Percentiles rank a stretch among this genome's conserved stretches.
phyloP scores from a whole-genome alignment of 352 stramenopile species.

The Globisporangium okanoganense region DNA sequence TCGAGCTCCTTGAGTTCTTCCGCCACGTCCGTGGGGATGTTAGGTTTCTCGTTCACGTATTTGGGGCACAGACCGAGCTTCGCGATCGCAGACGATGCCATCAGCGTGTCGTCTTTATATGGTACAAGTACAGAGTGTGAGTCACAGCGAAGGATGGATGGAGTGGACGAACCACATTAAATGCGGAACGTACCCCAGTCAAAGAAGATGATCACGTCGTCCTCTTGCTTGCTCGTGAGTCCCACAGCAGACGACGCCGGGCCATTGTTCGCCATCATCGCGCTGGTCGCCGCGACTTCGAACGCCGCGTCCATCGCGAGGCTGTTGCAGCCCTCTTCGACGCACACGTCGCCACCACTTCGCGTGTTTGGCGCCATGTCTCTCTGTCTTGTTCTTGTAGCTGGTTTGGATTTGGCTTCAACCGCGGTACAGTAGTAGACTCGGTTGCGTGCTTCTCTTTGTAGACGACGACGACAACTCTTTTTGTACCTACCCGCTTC shows the following conservation, averaged over 20 bases:
- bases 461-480: conserved; percentile 2
- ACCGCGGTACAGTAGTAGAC: conserved; percentile 3
- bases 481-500: not conserved
- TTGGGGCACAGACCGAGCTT: conserved; percentile 79
- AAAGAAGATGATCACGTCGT: conserved; percentile 80
- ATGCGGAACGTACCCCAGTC: conserved; percentile 66
- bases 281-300: conserved; percentile 32
- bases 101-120: conserved; percentile 68
- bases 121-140: conserved; percentile 3
- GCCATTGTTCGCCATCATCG: conserved; percentile 16
- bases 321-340: conserved; percentile 54
- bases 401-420: not conserved
- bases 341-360: conserved; percentile 44
- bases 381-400: not conserved
- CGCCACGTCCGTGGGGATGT: conserved; percentile 69
- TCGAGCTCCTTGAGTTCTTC: conserved; percentile 74
- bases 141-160: not conserved
- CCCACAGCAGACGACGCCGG: conserved; percentile 19
- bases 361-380: conserved; percentile 72
- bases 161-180: not conserved
- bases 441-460: not conserved
- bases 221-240: conserved; percentile 29
- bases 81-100: conserved; percentile 78
- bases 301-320: conserved; percentile 46
- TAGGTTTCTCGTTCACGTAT: conserved; percentile 81